Base-by-base conservation (phyloP, 768 basidiomycete genomes). In the Phlegmacium glaucopus region DNA sequence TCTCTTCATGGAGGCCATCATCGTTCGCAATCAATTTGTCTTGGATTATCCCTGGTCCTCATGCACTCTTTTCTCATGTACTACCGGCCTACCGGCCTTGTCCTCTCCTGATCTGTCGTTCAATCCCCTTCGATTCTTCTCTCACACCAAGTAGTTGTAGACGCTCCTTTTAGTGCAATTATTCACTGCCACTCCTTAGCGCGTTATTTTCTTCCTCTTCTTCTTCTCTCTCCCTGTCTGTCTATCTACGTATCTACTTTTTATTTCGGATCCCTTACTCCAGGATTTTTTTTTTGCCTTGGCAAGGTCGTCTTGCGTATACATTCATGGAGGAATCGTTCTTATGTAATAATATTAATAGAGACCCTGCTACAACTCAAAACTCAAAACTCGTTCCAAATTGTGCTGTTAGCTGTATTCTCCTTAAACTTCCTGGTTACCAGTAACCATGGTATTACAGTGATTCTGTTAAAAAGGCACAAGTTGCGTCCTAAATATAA, bases 301-400 rank as follows among this genome's bases (percentile, higher is more conserved):
- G 62, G 66, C 64, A 60, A 59, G 61, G 63, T 54, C 57, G 52
- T 55, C 58, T 51, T 55, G 53, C 58, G 52, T 55, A n/a, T n/a
- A 44, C 64, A 57, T 63, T 55, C 52, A 55, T 58, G 54, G 57
- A 71, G 67, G 67, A 61, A 59, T 61, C 51, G 48, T 50, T 56
- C 64, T 58, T 61, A 51, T 62, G 62, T 72, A 22, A 68, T 74
- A 72, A 65, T 63, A 67, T 61, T 58, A 68, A 64, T 71, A 72
- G 67, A 72, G 63, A 63, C 69, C 68, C 63, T 69, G 61, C 60
- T 60, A 53, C 57, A 57, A 63, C 32, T 11, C 32, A 11, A 34
- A 11, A n/a, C n/a, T n/a, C n/a, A n/a, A n/a, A n/a, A n/a, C n/a
- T n/a, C n/a, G n/a, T n/a, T n/a, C n/a, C n/a, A n/a, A n/a, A n/a